phyloP scores from a whole-genome alignment of 495 filamentous ascomycete genomes.

The Penicillium riverlandense region DNA sequence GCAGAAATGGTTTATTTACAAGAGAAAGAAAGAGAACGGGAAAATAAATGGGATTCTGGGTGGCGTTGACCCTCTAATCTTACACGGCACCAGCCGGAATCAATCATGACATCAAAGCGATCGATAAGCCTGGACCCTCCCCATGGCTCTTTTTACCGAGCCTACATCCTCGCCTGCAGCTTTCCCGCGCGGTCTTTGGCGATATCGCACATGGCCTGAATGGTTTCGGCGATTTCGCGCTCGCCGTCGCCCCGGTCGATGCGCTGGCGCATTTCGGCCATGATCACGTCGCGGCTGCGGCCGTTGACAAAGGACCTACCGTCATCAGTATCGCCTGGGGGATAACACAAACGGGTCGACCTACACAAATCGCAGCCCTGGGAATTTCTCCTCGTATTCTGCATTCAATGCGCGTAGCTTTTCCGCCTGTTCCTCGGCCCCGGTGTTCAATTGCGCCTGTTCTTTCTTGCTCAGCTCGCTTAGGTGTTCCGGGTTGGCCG shows the following conservation, averaged over 20 bases:
- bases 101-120: slow-evolving; percentile 25
- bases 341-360: slow-evolving; percentile 14
- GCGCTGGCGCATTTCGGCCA: slow-evolving; percentile 76
- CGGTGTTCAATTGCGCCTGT: slow-evolving; percentile 64
- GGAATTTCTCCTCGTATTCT: slow-evolving; percentile 77
- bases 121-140: slow-evolving; percentile 11
- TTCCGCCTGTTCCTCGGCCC: slow-evolving; percentile 46
- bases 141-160: background rate
- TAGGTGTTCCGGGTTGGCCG: slow-evolving; percentile 50
- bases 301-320: slow-evolving; percentile 82
- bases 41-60: background rate
- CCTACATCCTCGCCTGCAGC: slow-evolving; percentile 26
- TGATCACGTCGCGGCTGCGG: slow-evolving; percentile 60
- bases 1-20: background rate
- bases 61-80: too few relatives aligned
- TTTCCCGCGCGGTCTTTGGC: slow-evolving; percentile 55
- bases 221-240: slow-evolving; percentile 64
- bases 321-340: slow-evolving; percentile 5
- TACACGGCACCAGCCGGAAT: slow-evolving; percentile 19
- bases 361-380: slow-evolving; percentile 80
- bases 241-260: slow-evolving; percentile 62
- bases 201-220: slow-evolving; percentile 75
- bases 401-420: slow-evolving; percentile 52
- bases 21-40: background rate
- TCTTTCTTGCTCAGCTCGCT: slow-evolving; percentile 71